A percentile compares a stretch with the other conserved stretches of the same genome.
Conservation (phyloP, 805 yeast genomes). For the Metschnikowia aberdeeniae region DNA sequence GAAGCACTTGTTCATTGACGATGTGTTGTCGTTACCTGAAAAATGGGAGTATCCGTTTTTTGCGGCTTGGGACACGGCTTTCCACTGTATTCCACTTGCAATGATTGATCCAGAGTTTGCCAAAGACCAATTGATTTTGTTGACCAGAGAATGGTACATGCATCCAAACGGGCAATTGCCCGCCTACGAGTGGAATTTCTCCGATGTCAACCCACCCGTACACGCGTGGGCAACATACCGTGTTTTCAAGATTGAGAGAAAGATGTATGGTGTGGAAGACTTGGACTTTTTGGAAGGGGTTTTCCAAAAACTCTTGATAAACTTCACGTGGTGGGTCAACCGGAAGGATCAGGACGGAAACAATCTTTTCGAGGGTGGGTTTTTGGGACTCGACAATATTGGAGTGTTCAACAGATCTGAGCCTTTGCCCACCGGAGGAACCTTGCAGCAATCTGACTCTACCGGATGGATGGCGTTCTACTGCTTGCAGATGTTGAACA, state of each 20-base stretch:
- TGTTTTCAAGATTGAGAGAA: conserved; percentile 81
- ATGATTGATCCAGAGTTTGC: conserved; percentile 93
- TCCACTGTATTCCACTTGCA: conserved; percentile 89
- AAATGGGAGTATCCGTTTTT: conserved; percentile 96
- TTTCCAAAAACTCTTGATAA: conserved; percentile 82
- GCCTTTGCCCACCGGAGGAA: conserved; percentile 89
- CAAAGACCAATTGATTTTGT: conserved; percentile 76
- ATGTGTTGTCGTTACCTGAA: conserved; percentile 84
- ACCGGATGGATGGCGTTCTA: conserved; percentile 98
- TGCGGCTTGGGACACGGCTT: conserved; percentile 96
- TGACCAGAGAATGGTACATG: conserved; percentile 95
- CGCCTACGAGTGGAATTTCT: conserved; percentile 94
- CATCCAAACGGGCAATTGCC: conserved; percentile 98
- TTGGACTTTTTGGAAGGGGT: conserved; percentile 83
- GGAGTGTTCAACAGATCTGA: conserved; percentile 91
- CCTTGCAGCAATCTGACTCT: conserved; percentile 87
- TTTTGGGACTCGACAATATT: conserved; percentile 87
- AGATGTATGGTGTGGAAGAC: conserved; percentile 78
- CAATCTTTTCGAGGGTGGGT: conserved; percentile 92
- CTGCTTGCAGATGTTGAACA: conserved; percentile 84
- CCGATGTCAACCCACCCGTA: conserved; percentile 96
- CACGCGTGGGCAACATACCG: conserved; percentile 95
- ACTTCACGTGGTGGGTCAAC: conserved; percentile 98
- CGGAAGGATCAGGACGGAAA: conserved; percentile 83
- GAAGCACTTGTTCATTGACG: conserved; percentile 86